Base-by-base conservation (phyloP, 768 basidiomycete genomes). In the Podaxis mareebaensis region DNA sequence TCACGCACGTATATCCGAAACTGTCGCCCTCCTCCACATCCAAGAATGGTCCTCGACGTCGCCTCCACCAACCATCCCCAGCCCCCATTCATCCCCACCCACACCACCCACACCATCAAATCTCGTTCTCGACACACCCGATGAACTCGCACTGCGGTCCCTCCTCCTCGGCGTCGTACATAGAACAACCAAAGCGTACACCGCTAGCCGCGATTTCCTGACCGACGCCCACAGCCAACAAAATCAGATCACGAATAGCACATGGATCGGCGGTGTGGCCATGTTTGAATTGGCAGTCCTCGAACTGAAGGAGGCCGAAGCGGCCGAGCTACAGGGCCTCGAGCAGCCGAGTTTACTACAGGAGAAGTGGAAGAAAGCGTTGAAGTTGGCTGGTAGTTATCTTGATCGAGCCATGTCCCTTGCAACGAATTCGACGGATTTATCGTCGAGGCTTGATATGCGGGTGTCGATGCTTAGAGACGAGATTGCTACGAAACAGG, bases 261-360 rank as follows among this genome's bases (percentile, higher is more conserved):
- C 83, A 0, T 93, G 91, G 91, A 82, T 91, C 4, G 79, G 77
- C 0, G 85, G 88, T 3, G 79, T 91, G 2, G 82, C 89, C 13
- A 76, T 82, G 69, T 91, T 91, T 61, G 91, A 93, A 72, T 74
- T 87, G 12, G 87, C 89, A 0, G 88, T 91, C 39, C 68, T 89
- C n/a, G 87, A 89, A 63, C 74, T 93, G 69, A 85, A 84, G 72
- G 85, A 88, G 65, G 77, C 78, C 5, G 81, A 83, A 55, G 73
- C 71, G 0, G 70, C 60, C 46, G 75, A 72, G 42, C 13, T 40
- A 17, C 38, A 36, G 33, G 57, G 24, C 2, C 17, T 12, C 22
- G 53, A 63, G 10, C 51, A 24, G 33, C 67, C 67, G 55, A 24
- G 22, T 33, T n/a, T 54, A 28, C 28, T 55, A 28, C 68, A 83